Base-by-base conservation (phyloP, 2,329 filamentous ascomycete genomes). In the Pezicula neosporulosa region DNA sequence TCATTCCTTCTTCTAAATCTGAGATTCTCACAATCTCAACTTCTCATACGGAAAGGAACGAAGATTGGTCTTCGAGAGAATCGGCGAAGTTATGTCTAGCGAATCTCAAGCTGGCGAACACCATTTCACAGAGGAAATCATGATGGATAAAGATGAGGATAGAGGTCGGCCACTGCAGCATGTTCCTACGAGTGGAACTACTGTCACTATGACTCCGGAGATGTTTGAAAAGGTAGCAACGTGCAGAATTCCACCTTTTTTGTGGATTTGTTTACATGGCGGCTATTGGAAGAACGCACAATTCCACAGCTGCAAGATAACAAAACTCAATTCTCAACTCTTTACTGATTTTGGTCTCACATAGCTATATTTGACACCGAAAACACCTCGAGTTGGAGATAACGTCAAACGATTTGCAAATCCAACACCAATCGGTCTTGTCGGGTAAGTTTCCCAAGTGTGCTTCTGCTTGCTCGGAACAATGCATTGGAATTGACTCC, bases 361-460 rank as follows among this genome's bases (percentile, higher is more conserved):
- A 3, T 48, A 61, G 59, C 50, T 61, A 3, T 61, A 61, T 28
- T 45, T 61, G 8, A 59, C 57, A 3, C 57, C 59, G 1, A 61
- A 60, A 37, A 56, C 52, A 16, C 47, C 42, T 6, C 33, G 49
- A 12, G 28, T 44, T 16, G 56, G 56, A 18, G 57, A 61, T 46
- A 51, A 53, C 33, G 47, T 57, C 38, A 58, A 55, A 48, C 54
- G 57, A 10, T 61, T 61, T 43, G 57, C 59, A 1, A 60, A 61
- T 33, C 59, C 59, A 7, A 60, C 59, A 13, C 57, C 59, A 19
- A 35, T 61, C 30, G 59, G 59, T 9, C 46, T 60, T 21, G 57
- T 61, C 52, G 59, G 57, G 59, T 60, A 54, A 44, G 51, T 21
- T 3, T 6, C 4, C 21, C 5, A 33, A 33, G 7, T 33, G 9